Conservation (phyloP, 495 filamentous ascomycete species). For the Podospora australis region DNA sequence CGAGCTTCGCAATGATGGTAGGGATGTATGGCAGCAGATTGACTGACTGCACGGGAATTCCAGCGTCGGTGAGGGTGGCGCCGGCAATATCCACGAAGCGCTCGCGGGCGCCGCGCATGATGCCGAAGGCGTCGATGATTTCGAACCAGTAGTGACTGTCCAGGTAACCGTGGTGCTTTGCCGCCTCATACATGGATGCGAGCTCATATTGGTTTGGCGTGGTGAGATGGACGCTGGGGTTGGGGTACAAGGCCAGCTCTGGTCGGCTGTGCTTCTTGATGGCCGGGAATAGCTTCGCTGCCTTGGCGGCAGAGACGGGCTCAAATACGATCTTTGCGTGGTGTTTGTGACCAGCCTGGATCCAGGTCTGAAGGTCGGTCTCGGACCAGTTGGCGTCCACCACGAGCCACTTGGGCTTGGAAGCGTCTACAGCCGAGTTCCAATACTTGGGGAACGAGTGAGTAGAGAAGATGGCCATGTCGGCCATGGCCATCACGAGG, state of each 20-base stretch:
- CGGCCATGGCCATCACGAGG: slow-evolving; percentile 82
- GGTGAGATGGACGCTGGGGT: slow-evolving; percentile 57
- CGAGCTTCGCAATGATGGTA: slow-evolving; percentile 77
- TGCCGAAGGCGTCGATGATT: slow-evolving; percentile 68
- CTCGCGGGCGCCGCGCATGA: slow-evolving; percentile 50
- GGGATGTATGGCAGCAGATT: slow-evolving; percentile 84
- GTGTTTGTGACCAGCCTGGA: slow-evolving; percentile 45
- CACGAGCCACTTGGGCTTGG: slow-evolving; percentile 65
- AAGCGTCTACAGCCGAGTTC: slow-evolving; percentile 49
- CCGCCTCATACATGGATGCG: slow-evolving; percentile 62
- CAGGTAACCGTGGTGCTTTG: slow-evolving; percentile 57
- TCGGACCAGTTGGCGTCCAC: slow-evolving; percentile 79
- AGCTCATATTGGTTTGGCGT: slow-evolving; percentile 84
- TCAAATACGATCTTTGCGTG: slow-evolving; percentile 69
- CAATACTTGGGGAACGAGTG: slow-evolving; percentile 46
- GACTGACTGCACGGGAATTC: slow-evolving; percentile 73
- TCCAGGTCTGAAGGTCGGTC: slow-evolving; percentile 55
- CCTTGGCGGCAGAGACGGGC: slow-evolving; percentile 80
- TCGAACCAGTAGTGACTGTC: slow-evolving; percentile 68
- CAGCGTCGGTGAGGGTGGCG: slow-evolving; percentile 60
- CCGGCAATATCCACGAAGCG: slow-evolving; percentile 57
- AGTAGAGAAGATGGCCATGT: slow-evolving; percentile 78
- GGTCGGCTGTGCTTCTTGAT: slow-evolving; percentile 18
- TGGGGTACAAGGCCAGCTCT: slow-evolving; percentile 50
- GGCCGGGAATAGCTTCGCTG: slow-evolving; percentile 56